Evolutionary conservation across 1,284 basidiomycete species (phyloP), one percentile per base, ranked within the genome.

Genomic region (Xerocomus nothofagi): DNA sequence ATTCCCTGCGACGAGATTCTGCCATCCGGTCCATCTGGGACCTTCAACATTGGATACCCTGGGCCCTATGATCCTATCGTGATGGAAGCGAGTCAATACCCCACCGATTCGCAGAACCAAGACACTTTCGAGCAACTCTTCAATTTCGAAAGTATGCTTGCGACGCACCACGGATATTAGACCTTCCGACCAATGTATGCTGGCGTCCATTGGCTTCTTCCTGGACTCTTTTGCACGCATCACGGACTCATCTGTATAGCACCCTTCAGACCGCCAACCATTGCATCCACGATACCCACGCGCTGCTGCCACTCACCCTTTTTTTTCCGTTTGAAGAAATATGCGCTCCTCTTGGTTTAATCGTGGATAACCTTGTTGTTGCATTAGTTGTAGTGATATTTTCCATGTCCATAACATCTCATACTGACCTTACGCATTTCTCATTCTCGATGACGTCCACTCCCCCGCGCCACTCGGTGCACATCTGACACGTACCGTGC

Each of bases 361-460:
- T 14, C 67, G 63, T 68, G 66, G 66, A 68, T 68, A 68, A 63
- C 12, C 37, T 56, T 60, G 54, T 68, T 68, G 62, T 69, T 69
- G 56, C 47, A 69, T 65, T 69, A 65, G 59, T 50, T 65, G 63
- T 65, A 65, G 62, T 64, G 51, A 65, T 64, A 67, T 52, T 20
- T 57, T 63, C 53, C 42, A 40, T 65, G 66, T 67, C 45, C 53
- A 68, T 67, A 62, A 41, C 53, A 39, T 32, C 49, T 36, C 59
- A 60, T 40, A 58, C 61, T 60, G 57, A 62, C 56, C 26, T 67
- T 46, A 53, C 47, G 51, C 47, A 47, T 51, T 43, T 24, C 32
- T 20, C 42, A 40, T 27, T 24, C 44, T 29, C 37, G 26, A 54
- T n/a, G 44, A 62, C 58, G 42, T 37, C 43, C 34, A 21, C 11